Evolutionary conservation across 2,329 filamentous ascomycete genomes (phyloP), one percentile per base, ranked within the genome.

Genomic region (Pseudogymnoascus sp.): DNA sequence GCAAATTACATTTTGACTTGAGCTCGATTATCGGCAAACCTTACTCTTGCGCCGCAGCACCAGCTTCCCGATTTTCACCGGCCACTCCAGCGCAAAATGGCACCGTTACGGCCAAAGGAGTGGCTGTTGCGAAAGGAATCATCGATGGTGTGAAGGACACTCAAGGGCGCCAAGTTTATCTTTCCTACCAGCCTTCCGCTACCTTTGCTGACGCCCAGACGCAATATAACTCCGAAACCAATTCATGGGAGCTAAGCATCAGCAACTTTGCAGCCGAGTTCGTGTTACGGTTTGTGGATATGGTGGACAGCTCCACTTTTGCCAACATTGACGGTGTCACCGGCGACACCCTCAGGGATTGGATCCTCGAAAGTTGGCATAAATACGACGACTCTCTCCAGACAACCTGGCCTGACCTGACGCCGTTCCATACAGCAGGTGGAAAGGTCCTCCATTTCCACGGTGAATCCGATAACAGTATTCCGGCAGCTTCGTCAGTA

Each of bases 401-500:
- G 67, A 80, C 77, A 8, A 79, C 75, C 4, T 72, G 77, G 67
- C 77, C 80, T 0, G 80, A 82, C 60, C 73, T 84, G 1, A 76
- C 74, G 0, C 66, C 70, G 8, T 80, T 82, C 72, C 72, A 77
- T 21, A 65, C 70, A 0, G 68, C 73, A 0, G 81, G 80, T 25
- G 79, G 78, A 28, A 84, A 83, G 68, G 67, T 84, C 7, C 72
- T 84, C 2, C 79, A 80, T 66, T 80, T 77, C 71, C 81, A 83
- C 69, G 81, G 80, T 60, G 80, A 83, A 70, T 76, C 77, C 0
- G 81, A 83, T 68, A 70, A 73, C 11, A 73, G 72, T 8, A 74
- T 84, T 62, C 80, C 81, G 5, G 69, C 80, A 1, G 79, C 72
- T 2, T 79, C 77, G 0, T 81, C 79, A 0, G 76, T 81, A 12